Evolutionary conservation across 1,139 yeast genomes (phyloP).

Genomic region (Suhomyces ambrosiae): DNA sequence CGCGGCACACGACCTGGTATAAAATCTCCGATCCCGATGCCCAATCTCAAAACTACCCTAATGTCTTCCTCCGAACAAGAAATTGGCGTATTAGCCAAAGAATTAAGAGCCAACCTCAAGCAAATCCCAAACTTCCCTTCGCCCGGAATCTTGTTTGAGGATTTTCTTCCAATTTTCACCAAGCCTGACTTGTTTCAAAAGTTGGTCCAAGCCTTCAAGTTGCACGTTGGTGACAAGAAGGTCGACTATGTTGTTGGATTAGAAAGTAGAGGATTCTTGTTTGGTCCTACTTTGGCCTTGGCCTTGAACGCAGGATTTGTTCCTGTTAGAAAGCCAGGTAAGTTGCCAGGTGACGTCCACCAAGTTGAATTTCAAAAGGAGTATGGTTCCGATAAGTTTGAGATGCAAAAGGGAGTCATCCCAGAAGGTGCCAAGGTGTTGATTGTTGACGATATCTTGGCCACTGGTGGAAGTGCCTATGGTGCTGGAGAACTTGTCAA

Average conservation of each 20-base stretch:
- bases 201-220: constrained; percentile 76
- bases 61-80: constrained; percentile 18
- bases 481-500: constrained; percentile 89
- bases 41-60: not conserved
- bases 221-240: constrained; percentile 66
- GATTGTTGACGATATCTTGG: constrained; percentile 93
- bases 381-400: constrained; percentile 87
- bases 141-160: constrained; percentile 93
- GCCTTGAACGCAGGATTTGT: constrained; percentile 88
- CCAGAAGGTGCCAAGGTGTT: constrained; percentile 80
- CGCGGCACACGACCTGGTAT: not conserved
- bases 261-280: constrained; percentile 95
- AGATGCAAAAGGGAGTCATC: constrained; percentile 82
- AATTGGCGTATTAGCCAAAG: constrained; percentile 53
- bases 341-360: constrained; percentile 83
- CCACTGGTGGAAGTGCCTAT: constrained; percentile 95
- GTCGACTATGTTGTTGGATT: constrained; percentile 91
- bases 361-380: constrained; percentile 83
- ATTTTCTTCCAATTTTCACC: constrained; percentile 90
- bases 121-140: constrained; percentile 93
- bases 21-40: not conserved
- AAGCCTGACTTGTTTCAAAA: constrained; percentile 79
- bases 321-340: constrained; percentile 93
- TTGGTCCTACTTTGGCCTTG: constrained; percentile 93
- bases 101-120: constrained; percentile 63